Conservation (phyloP, 2,329 filamentous ascomycete species). For the Ascosphaera apis region DNA sequence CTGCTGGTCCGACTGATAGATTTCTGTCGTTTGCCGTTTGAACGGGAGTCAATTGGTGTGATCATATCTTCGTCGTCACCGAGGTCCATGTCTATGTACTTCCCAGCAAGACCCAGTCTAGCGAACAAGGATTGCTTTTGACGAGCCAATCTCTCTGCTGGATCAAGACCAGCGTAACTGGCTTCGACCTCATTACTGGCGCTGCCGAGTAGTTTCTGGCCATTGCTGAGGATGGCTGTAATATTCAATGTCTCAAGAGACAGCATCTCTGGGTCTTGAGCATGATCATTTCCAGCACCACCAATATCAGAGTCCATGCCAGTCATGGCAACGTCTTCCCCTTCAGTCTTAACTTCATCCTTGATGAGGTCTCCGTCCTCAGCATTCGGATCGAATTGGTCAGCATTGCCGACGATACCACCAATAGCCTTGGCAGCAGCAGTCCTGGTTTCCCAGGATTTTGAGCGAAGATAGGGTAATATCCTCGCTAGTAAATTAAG, state of each 20-base stretch:
- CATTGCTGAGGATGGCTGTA: conserved; percentile 54
- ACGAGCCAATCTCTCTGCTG: conserved; percentile 55
- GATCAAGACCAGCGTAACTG: conserved; percentile 57
- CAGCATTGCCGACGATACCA: conserved; percentile 76
- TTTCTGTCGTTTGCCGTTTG: too few relatives aligned
- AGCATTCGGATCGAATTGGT: conserved; percentile 67
- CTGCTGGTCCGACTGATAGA: conserved; percentile 23
- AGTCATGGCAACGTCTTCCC: conserved; percentile 16
- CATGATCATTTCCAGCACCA: conserved; percentile 15
- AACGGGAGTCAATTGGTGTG: not conserved
- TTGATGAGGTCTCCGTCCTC: conserved; percentile 34
- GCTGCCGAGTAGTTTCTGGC: conserved; percentile 62
- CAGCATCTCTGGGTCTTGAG: conserved; percentile 31
- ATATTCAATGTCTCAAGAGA: conserved; percentile 56
- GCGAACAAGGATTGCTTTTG: conserved; percentile 73
- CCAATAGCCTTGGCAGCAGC: conserved; percentile 87
- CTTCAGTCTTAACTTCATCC: conserved; percentile 29
- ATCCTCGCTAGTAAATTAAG: conserved; percentile 88
- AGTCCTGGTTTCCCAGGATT: conserved; percentile 89
- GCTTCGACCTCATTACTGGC: conserved; percentile 67
- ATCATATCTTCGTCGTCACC: conserved; percentile 28
- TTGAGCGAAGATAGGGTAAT: conserved; percentile 83
- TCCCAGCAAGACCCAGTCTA: conserved; percentile 62
- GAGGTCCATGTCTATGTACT: conserved; percentile 67
- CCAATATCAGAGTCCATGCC: conserved; percentile 22